phyloP scores from a whole-genome alignment of 2,329 filamentous ascomycete species.

The Achaetomium macrosporum region DNA sequence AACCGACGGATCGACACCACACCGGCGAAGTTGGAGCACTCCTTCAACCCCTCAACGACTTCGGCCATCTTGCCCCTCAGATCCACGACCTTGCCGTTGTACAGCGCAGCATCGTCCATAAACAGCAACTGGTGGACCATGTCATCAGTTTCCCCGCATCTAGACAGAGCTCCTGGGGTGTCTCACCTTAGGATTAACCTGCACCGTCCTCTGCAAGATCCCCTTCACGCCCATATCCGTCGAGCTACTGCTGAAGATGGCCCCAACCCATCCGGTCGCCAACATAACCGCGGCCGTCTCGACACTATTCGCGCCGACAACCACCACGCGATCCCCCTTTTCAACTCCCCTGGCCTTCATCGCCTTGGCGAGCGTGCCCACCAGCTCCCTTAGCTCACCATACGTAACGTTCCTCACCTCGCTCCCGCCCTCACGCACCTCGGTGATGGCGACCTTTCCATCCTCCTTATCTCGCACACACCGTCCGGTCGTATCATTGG shows the following conservation, averaged over 20 bases:
- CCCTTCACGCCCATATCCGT: constrained; percentile 82
- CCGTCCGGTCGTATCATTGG: constrained; percentile 20
- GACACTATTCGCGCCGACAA: constrained; percentile 69
- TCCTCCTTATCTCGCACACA: constrained; percentile 63
- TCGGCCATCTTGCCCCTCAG: constrained; percentile 66
- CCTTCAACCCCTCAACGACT: constrained; percentile 57
- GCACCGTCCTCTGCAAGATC: constrained; percentile 65
- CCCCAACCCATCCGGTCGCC: constrained; percentile 65
- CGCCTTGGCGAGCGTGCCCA: constrained; percentile 57
- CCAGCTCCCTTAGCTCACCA: constrained; percentile 55
- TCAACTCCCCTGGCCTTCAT: constrained; percentile 60
- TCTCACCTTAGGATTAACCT: constrained; percentile 65
- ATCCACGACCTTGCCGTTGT: constrained; percentile 71
- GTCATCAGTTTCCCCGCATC: not conserved
- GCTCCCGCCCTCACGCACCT: constrained; percentile 62
- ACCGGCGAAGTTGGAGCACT: constrained; percentile 54
- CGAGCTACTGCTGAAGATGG: constrained; percentile 67
- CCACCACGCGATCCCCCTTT: constrained; percentile 68
- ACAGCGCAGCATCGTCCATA: constrained; percentile 72
- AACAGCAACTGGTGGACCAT: constrained; percentile 57
- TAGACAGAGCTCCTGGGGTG: not conserved
- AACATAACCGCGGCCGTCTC: constrained; percentile 69
- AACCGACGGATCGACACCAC: constrained; percentile 65
- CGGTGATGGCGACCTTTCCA: constrained; percentile 61
- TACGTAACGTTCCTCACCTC: constrained; percentile 57